Evolutionary conservation across 805 yeast species (phyloP).

Genomic region (Clavispora fructus): DNA sequence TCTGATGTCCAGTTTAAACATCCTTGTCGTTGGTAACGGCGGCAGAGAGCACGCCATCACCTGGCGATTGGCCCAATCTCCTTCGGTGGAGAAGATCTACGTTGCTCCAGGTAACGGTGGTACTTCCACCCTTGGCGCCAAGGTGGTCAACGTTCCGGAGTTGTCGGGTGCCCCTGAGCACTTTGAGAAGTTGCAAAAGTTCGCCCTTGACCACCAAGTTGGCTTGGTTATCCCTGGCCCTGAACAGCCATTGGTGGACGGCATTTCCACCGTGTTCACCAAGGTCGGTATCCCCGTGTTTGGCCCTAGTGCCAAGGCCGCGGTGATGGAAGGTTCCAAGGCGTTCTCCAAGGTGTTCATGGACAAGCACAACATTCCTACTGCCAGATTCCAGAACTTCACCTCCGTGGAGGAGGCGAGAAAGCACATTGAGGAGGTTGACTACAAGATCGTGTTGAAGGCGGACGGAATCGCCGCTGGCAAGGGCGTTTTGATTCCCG

Average conservation of each 20-base stretch:
- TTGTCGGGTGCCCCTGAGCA: conserved; percentile 63
- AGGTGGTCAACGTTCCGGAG: conserved; percentile 61
- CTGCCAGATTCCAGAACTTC: conserved; percentile 87
- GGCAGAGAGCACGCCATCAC: conserved; percentile 98
- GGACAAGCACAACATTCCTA: conserved; percentile 89
- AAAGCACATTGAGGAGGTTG: conserved; percentile 56
- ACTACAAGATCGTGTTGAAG: conserved; percentile 82
- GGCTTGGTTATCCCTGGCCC: conserved; percentile 93
- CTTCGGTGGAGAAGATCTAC: conserved; percentile 62
- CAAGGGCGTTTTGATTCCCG: conserved; percentile 94
- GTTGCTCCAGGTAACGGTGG: conserved; percentile 99
- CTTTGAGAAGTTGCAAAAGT: conserved; percentile 63
- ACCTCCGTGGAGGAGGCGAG: conserved; percentile 70
- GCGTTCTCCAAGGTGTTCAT: conserved; percentile 90
- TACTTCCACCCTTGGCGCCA: conserved; percentile 47
- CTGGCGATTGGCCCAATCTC: conserved; percentile 83
- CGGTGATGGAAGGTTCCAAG: conserved; percentile 94
- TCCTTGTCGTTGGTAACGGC: conserved; percentile 92
- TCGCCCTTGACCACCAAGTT: conserved; percentile 64
- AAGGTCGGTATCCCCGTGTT: conserved; percentile 90
- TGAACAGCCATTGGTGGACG: conserved; percentile 98
- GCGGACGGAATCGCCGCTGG: conserved; percentile 99
- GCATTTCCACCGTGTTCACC: conserved; percentile 67
- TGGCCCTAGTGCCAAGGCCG: conserved; percentile 92
- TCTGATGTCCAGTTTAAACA: conserved; percentile 11